Percentiles rank a stretch among this genome's conserved stretches.
Evolutionary conservation across 169 alveolate species (phyloP).

Genomic region (Plasmodium vivax): DNA sequence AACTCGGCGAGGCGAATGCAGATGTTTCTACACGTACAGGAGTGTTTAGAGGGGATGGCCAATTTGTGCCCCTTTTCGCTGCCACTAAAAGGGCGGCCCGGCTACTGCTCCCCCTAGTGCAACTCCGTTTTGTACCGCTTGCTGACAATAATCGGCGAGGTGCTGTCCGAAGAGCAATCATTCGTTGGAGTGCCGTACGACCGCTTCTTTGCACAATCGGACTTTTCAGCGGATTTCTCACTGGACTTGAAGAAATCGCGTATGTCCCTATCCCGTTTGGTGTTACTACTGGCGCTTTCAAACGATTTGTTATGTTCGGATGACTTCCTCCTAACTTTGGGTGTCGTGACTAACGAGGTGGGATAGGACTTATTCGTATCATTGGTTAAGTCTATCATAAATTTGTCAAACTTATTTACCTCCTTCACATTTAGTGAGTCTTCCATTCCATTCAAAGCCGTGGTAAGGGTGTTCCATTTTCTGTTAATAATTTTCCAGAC

Average conservation of each 20-base stretch:
- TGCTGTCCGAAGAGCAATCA: constrained; percentile 1
- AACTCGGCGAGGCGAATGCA: neutral
- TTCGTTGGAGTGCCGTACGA: constrained; percentile 8
- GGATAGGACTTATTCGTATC: constrained; percentile 70
- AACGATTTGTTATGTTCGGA: constrained; percentile 18
- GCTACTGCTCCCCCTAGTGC: neutral
- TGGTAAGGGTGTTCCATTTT: constrained; percentile 86
- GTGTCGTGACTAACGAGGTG: constrained; percentile 36
- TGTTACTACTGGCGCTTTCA: neutral
- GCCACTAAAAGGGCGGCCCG: neutral
- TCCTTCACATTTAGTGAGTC: constrained; percentile 72
- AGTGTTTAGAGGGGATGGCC: neutral
- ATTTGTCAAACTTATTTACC: constrained; percentile 54
- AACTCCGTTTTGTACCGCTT: constrained; percentile 29
- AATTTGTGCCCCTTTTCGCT: neutral
- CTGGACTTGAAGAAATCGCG: constrained; percentile 33
- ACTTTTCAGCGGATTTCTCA: constrained; percentile 36
- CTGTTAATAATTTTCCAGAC: constrained; percentile 85
- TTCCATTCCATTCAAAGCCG: constrained; percentile 83
- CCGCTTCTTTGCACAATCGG: constrained; percentile 8
- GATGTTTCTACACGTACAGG: neutral
- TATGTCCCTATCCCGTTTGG: constrained; percentile 30
- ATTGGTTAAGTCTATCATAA: constrained; percentile 57
- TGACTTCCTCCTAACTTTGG: constrained; percentile 40
- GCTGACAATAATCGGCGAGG: neutral